Percentiles rank a stretch among this genome's conserved stretches.
phyloP scores from a whole-genome alignment of 2,329 filamentous ascomycete species.

The Colletotrichum sp. region DNA sequence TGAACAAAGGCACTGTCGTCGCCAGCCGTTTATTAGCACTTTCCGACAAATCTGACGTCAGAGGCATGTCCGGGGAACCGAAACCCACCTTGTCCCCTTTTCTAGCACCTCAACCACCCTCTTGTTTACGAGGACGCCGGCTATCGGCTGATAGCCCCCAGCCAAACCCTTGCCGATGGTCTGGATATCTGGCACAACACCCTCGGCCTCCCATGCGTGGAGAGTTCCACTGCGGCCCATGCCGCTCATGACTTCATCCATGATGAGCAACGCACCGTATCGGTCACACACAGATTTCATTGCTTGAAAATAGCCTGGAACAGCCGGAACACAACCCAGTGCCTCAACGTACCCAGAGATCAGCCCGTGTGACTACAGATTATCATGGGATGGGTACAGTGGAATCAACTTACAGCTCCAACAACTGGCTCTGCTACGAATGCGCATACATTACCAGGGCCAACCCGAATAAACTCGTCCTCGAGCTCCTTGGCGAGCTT shows the following conservation, averaged over 20 bases:
- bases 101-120: slow-evolving; percentile 55
- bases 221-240: slow-evolving; percentile 11
- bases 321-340: slow-evolving; percentile 66
- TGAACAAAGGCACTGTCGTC: slow-evolving; percentile 52
- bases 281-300: slow-evolving; percentile 68
- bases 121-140: slow-evolving; percentile 55
- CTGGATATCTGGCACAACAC: slow-evolving; percentile 56
- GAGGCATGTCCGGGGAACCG: neutral
- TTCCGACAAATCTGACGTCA: slow-evolving; percentile 20
- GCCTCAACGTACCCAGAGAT: slow-evolving; percentile 44
- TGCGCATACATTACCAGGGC: slow-evolving; percentile 70
- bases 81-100: slow-evolving; percentile 41
- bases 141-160: slow-evolving; percentile 59
- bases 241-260: slow-evolving; percentile 53
- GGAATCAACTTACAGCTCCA: slow-evolving; percentile 62
- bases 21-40: neutral
- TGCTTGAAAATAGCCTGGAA: slow-evolving; percentile 68
- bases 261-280: slow-evolving; percentile 69
- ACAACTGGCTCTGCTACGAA: slow-evolving; percentile 78
- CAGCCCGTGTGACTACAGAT: neutral
- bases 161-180: slow-evolving; percentile 65
- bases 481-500: slow-evolving; percentile 71
- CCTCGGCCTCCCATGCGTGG: slow-evolving; percentile 28
- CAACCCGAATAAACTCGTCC: slow-evolving; percentile 67
- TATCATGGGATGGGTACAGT: neutral